Conservation (phyloP, 1,139 yeast species). For the Zygotorulaspora mrakii region DNA sequence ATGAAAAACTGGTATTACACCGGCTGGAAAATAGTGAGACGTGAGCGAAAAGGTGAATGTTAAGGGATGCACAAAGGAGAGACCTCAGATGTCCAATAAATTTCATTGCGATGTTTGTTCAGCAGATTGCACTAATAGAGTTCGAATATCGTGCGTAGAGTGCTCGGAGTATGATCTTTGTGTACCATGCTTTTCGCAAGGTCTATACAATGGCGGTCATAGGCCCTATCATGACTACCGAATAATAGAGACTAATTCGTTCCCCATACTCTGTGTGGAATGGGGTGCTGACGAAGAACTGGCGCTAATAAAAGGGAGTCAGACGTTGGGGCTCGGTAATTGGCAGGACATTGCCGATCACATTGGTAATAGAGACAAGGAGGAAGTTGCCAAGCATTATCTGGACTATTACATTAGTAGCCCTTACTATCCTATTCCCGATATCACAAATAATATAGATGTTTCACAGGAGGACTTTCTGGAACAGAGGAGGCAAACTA, state of each 20-base stretch:
- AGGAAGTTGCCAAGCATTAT: conserved; percentile 86
- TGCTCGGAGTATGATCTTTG: conserved; percentile 93
- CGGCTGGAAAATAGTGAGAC: too few species aligned
- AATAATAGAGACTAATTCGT: conserved; percentile 90
- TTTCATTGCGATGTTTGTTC: conserved; percentile 96
- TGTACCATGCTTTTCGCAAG: conserved; percentile 92
- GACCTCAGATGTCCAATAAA: conserved; percentile 40
- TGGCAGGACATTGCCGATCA: conserved; percentile 98
- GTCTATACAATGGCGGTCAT: conserved; percentile 75
- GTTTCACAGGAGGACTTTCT: conserved; percentile 69
- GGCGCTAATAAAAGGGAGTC: conserved; percentile 83
- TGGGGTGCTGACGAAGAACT: conserved; percentile 99
- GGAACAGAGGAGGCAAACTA: conserved; percentile 60
- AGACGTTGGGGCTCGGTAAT: conserved; percentile 86
- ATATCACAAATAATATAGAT: conserved; percentile 64
- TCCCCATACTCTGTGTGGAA: conserved; percentile 81
- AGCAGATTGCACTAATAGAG: conserved; percentile 88
- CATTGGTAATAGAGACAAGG: conserved; percentile 87
- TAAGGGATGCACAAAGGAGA: conserved; percentile 1
- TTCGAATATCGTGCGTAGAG: conserved; percentile 84
- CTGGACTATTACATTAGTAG: conserved; percentile 64
- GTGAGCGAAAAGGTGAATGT: not conserved
- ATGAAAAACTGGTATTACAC: not conserved
- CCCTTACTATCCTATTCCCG: conserved; percentile 74
- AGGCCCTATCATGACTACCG: conserved; percentile 92